phyloP scores from a whole-genome alignment of 73 alveolate species.

The Blepharisma japonicum region DNA sequence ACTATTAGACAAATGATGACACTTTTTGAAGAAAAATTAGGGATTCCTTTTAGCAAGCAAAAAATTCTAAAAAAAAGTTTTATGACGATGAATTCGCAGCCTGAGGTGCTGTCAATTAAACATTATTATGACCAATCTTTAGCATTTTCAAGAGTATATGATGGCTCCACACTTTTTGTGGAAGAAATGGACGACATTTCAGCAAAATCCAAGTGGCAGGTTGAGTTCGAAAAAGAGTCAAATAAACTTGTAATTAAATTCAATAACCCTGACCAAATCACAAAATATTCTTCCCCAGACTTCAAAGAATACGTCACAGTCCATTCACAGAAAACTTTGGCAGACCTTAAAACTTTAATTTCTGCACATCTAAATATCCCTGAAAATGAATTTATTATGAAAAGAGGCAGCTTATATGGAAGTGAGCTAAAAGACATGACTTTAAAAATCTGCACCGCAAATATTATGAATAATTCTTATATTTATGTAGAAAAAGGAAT shows the following conservation, averaged over 20 bases:
- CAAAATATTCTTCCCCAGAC: no score
- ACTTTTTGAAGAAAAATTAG: no score
- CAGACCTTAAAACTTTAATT: not conserved
- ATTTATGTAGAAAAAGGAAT: not conserved
- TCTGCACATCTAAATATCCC: not conserved
- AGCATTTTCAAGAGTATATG: not conserved
- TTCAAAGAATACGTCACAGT: not conserved
- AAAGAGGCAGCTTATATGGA: not conserved
- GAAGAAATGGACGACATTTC: not conserved
- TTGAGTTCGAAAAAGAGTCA: conserved; percentile 7
- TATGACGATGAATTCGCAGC: no score
- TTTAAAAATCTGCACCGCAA: not conserved
- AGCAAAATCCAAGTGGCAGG: not conserved
- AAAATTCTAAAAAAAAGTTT: no score
- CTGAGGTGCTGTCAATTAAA: no score
- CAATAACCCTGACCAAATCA: not conserved
- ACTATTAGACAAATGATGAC: no score
- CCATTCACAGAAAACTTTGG: conserved; percentile 13
- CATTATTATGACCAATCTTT: not conserved
- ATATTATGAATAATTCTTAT: not conserved
- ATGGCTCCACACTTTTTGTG: not conserved
- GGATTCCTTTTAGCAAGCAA: no score
- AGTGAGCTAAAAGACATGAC: conserved; percentile 18
- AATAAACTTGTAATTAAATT: not conserved
- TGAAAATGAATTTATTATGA: conserved; percentile 9